Base-by-base conservation (phyloP, 495 filamentous ascomycete genomes). In the Podospora sp. region DNA sequence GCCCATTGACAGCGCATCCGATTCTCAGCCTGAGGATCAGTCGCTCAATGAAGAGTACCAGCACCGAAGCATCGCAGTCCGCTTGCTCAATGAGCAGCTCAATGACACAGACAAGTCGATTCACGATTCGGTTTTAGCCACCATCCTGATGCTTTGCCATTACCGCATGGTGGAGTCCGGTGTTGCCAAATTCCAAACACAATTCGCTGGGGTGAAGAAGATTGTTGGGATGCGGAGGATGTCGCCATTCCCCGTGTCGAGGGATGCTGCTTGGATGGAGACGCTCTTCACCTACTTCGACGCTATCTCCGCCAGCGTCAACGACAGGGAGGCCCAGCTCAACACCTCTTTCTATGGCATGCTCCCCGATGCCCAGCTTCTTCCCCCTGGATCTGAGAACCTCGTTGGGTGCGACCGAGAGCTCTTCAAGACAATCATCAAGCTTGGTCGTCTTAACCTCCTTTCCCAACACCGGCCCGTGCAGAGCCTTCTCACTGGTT, bases 211-310 rank as follows among this genome's bases (percentile, higher is more conserved):
- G 1, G 94, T 97, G 60, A 95, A 94, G 75, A 94, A 95, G 81
- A 88, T 98, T 58, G 87, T 97, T 12, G 86, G 89, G 12, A 88
- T 98, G 79, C 86, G 94, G 62, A 85, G 90, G 67, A 86, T 87
- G 25, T 86, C 85, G 29, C 76, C 84, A 20, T 81, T 88, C 50
- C 86, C 88, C 18, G 90, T 92, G 62, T 87, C 92, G 33, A 89
- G 88, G 51, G 83, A 84, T 56, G 86, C 85, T 68, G 80, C 84
- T 5, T 98, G 94, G 94, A 93, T 97, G 82, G 92, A 96, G 67
- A 89, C 92, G n/a, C 88, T 97, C 73, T 97, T 97, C 73, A 95
- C 93, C 18, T 97, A 93, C 86, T 92, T 96, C 70, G 94, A 97
- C 75, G 93, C 92, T n/a, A 91, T 97, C 81, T 93, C 92, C 0